Evolutionary conservation across 495 filamentous ascomycete genomes (phyloP).

Genomic region (Symbiotaphrina buchneri): DNA sequence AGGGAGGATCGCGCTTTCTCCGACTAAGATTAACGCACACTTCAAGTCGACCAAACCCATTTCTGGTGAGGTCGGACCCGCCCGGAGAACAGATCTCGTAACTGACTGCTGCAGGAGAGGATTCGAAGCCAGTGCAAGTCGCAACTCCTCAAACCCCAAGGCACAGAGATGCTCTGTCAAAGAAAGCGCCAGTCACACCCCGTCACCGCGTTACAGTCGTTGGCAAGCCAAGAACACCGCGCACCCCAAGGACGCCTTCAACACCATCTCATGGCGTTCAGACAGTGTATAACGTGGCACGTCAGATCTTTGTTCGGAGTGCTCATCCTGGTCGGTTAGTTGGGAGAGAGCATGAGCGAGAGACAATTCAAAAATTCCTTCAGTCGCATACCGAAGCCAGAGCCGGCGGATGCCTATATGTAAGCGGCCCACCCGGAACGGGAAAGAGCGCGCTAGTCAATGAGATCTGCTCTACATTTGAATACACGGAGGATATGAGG

Average conservation of each 20-base stretch:
- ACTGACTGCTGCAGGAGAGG: slow-evolving; percentile 5
- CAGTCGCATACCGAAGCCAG: slow-evolving; percentile 30
- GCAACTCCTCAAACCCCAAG: slow-evolving; percentile 38
- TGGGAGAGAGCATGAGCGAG: slow-evolving; percentile 61
- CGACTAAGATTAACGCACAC: slow-evolving; percentile 11
- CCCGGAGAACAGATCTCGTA: not conserved
- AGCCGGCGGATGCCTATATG: slow-evolving; percentile 71
- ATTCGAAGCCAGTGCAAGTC: slow-evolving; percentile 9
- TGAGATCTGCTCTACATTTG: slow-evolving; percentile 55
- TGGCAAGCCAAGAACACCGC: slow-evolving; percentile 42
- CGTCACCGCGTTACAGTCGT: slow-evolving; percentile 40
- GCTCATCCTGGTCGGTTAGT: slow-evolving; percentile 53
- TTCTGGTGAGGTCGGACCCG: slow-evolving; percentile 5
- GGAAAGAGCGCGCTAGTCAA: slow-evolving; percentile 87
- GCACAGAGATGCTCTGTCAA: slow-evolving; percentile 38
- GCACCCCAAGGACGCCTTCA: slow-evolving; percentile 37
- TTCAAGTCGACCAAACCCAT: slow-evolving; percentile 10
- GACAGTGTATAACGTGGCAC: slow-evolving; percentile 65
- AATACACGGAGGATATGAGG: slow-evolving; percentile 31
- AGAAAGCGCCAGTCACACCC: slow-evolving; percentile 41
- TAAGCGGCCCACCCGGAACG: slow-evolving; percentile 88
- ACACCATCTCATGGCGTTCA: slow-evolving; percentile 34
- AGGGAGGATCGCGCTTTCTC: slow-evolving; percentile 9
- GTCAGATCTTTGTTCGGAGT: slow-evolving; percentile 69
- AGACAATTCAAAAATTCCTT: slow-evolving; percentile 48